These are phyloP conservation scores for Euphorbia peplus DNA, from an alignment of 345 rosid genomes.

Conservation along the genomic window DNA sequence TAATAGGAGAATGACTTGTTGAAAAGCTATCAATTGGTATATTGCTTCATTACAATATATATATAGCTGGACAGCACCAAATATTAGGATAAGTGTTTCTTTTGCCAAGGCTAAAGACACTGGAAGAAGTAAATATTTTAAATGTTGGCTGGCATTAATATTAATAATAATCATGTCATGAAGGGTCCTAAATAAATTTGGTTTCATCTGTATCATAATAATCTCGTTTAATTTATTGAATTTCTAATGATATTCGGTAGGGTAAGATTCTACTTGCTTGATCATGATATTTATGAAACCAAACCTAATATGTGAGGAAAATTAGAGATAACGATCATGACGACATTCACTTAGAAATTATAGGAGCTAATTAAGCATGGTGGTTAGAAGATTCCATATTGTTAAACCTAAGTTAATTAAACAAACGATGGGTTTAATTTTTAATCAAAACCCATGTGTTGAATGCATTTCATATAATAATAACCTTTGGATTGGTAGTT, in stretches of 20 bases:
- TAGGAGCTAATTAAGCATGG: background rate
- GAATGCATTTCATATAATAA: constrained; percentile 2
- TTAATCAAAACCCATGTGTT: constrained; percentile 4
- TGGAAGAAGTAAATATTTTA: background rate
- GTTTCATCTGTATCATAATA: no score
- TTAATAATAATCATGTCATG: no score
- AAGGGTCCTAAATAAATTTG: no score
- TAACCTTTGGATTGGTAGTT: background rate
- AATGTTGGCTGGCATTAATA: background rate
- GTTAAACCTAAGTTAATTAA: constrained; percentile 1
- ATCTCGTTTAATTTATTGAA: background rate
- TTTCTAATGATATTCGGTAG: background rate
- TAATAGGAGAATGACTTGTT: no score
- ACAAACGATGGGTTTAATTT: background rate
- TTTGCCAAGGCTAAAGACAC: no score
- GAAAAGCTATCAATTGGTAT: no score
- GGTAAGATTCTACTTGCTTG: background rate
- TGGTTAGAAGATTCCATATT: background rate
- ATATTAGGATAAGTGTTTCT: background rate
- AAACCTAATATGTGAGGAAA: background rate
- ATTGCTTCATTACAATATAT: no score
- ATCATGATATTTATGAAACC: background rate
- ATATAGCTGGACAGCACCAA: background rate
- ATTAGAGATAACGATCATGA: background rate
- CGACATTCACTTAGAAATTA: background rate